Evolutionary conservation across 495 filamentous ascomycete species (phyloP).

Genomic region (Bryoglossum gracile): DNA sequence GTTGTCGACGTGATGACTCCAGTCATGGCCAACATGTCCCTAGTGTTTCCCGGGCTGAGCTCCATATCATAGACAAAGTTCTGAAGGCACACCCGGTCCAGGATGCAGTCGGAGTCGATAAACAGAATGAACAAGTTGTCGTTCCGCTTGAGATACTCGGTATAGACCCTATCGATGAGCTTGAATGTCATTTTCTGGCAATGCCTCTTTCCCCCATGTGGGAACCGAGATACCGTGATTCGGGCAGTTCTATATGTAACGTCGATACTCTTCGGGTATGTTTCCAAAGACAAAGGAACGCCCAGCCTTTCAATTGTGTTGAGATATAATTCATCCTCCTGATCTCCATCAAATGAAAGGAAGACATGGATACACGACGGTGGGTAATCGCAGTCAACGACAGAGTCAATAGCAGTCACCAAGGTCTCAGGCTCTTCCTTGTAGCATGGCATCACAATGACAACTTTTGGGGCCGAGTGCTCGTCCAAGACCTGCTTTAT

Average conservation of each 20-base stretch:
- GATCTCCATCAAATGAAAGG: slow-evolving; percentile 88
- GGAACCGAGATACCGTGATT: slow-evolving; percentile 88
- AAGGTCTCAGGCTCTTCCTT: slow-evolving; percentile 86
- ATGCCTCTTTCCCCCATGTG: slow-evolving; percentile 86
- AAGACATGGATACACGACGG: slow-evolving; percentile 92
- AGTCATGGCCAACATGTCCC: slow-evolving; percentile 97
- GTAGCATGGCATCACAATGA: slow-evolving; percentile 97
- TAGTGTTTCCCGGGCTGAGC: slow-evolving; percentile 84
- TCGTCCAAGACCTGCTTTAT: slow-evolving; percentile 85
- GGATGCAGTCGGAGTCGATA: slow-evolving; percentile 97
- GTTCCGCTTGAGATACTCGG: slow-evolving; percentile 77
- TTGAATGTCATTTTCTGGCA: slow-evolving; percentile 94
- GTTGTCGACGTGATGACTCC: slow-evolving; percentile 96
- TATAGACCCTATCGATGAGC: slow-evolving; percentile 90
- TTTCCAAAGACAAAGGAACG: slow-evolving; percentile 67
- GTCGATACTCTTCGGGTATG: slow-evolving; percentile 87
- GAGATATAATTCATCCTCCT: slow-evolving; percentile 83
- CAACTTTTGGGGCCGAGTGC: slow-evolving; percentile 81
- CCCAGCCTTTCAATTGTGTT: slow-evolving; percentile 84
- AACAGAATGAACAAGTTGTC: slow-evolving; percentile 95
- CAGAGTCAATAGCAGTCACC: slow-evolving; percentile 82
- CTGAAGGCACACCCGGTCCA: slow-evolving; percentile 87
- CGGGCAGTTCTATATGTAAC: slow-evolving; percentile 74
- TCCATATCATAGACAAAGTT: slow-evolving; percentile 99
- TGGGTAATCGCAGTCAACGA: slow-evolving; percentile 93